These are phyloP conservation scores for Globisporangium canariense DNA, from an alignment of 352 stramenopile species.

Conservation along the genomic window DNA sequence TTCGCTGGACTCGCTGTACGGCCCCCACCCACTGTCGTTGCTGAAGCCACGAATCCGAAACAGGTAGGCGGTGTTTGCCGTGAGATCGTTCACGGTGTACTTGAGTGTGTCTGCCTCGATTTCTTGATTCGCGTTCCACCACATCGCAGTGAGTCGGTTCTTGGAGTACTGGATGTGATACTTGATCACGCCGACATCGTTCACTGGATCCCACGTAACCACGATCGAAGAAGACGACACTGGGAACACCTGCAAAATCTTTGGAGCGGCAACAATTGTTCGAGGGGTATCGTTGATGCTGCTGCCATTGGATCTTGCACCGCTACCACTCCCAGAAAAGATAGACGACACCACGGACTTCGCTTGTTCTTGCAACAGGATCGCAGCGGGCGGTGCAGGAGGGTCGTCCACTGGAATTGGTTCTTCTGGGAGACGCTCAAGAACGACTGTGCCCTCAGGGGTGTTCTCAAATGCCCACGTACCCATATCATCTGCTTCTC, in stretches of 20 bases:
- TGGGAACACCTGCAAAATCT: conserved; percentile 51
- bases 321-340: conserved; percentile 36
- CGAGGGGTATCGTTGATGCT: conserved; percentile 11
- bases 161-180: conserved; percentile 85
- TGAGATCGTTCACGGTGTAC: conserved; percentile 51
- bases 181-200: conserved; percentile 50
- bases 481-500: conserved; percentile 36
- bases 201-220: conserved; percentile 70
- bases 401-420: conserved; percentile 21
- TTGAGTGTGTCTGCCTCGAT: conserved; percentile 51
- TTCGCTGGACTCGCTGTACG: conserved; percentile 69
- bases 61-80: conserved; percentile 58
- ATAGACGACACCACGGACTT: conserved; percentile 69
- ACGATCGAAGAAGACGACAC: conserved; percentile 57
- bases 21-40: conserved; percentile 56
- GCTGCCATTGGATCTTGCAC: conserved; percentile 22
- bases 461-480: conserved; percentile 73
- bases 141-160: conserved; percentile 75
- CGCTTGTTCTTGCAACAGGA: conserved; percentile 61
- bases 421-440: conserved; percentile 61
- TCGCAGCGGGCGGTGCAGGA: background rate
- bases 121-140: conserved; percentile 74
- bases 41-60: conserved; percentile 66
- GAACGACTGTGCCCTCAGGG: conserved; percentile 44
- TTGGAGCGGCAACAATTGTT: conserved; percentile 33